Percentiles rank a stretch among this genome's conserved stretches.
Evolutionary conservation across 495 filamentous ascomycete species (phyloP).

Genomic region (Oidiodendron maius): DNA sequence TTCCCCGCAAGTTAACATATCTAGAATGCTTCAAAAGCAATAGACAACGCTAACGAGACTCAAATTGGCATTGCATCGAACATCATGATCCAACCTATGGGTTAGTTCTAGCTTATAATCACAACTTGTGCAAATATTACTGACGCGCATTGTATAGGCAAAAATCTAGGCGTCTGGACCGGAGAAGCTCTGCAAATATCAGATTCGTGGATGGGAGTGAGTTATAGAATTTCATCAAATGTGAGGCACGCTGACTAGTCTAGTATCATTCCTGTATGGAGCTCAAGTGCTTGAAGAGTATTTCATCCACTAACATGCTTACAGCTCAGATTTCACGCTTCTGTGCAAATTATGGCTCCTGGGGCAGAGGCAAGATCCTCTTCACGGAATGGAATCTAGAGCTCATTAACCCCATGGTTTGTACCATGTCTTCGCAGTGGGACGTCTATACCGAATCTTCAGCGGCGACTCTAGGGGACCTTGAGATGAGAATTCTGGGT

Average conservation of each 20-base stretch:
- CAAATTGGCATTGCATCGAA: not conserved
- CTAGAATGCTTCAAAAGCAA: not conserved
- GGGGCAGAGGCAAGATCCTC: not conserved
- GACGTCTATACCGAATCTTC: not conserved
- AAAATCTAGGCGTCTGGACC: not conserved
- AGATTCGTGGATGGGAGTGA: not conserved
- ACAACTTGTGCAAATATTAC: not conserved
- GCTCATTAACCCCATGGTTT: constrained; percentile 1
- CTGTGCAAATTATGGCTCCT: not conserved
- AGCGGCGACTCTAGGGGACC: not conserved
- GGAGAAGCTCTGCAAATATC: not conserved
- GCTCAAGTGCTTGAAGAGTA: not conserved
- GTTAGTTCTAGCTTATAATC: constrained; percentile 1
- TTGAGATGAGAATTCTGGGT: not conserved
- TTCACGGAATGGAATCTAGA: constrained; percentile 1
- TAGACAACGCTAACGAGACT: not conserved
- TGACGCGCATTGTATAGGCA: not conserved
- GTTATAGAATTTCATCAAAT: not conserved
- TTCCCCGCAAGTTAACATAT: not conserved
- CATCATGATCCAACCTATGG: constrained; percentile 1
- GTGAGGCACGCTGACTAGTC: not conserved
- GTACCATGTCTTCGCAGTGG: not conserved
- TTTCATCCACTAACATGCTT: not conserved
- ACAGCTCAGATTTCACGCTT: not conserved
- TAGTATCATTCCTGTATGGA: not conserved